phyloP scores from a whole-genome alignment of 495 filamentous ascomycete species.

The Aspergillus coremiiformis region DNA sequence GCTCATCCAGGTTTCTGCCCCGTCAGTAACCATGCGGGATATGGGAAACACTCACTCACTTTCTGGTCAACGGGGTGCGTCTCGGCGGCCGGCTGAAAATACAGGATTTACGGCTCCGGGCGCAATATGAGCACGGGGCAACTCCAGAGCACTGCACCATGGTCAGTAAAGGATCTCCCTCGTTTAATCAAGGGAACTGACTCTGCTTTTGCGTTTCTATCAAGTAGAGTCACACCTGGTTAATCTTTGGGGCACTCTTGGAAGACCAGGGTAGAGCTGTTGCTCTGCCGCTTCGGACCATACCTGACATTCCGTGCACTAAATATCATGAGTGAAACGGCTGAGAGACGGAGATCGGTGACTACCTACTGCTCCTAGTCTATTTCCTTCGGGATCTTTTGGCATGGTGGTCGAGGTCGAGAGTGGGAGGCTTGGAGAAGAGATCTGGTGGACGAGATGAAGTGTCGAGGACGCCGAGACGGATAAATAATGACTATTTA shows the following conservation, averaged over 20 bases:
- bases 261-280: not conserved
- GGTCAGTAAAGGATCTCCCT: not conserved
- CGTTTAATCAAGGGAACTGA: not conserved
- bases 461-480: no score
- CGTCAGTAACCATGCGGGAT: not conserved
- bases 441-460: no score
- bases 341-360: not conserved
- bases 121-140: slow-evolving; percentile 17
- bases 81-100: slow-evolving; percentile 11
- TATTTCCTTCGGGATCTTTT: not conserved
- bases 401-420: not conserved
- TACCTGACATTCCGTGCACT: slow-evolving; percentile 20
- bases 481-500: no score
- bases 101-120: slow-evolving; percentile 14
- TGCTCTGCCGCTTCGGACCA: not conserved
- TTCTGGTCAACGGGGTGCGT: slow-evolving; percentile 20
- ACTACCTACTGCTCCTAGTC: not conserved
- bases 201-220: slow-evolving; percentile 16
- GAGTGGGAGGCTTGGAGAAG: no score
- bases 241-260: no score
- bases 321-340: not conserved
- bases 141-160: slow-evolving; percentile 9
- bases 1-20: slow-evolving; percentile 17
- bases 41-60: slow-evolving; percentile 1
- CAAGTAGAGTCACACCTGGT: no score